phyloP scores from a whole-genome alignment of 176 grass and related monocot genomes.

The Alloteropsis semialata region DNA sequence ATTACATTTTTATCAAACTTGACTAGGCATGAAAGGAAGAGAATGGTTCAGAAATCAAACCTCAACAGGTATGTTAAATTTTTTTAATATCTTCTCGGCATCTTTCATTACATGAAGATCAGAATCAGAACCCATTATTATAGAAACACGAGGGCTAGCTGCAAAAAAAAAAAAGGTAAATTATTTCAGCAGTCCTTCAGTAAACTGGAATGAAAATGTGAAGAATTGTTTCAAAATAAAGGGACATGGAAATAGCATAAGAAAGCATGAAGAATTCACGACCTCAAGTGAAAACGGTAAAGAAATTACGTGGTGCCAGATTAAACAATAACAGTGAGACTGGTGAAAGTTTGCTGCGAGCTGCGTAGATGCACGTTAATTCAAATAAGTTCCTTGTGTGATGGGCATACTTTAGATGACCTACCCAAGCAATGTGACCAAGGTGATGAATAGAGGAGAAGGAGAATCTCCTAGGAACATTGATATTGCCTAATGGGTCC shows the following conservation, averaged over 20 bases:
- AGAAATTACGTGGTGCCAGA: background rate
- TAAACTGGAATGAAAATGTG: conserved; percentile 13
- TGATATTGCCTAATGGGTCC: background rate
- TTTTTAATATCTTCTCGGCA: conserved; percentile 56
- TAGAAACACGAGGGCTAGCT: conserved; percentile 59
- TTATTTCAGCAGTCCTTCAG: background rate
- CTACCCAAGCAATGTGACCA: background rate
- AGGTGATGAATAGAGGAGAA: background rate
- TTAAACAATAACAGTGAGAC: background rate
- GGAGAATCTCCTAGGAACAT: background rate
- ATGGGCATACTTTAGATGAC: background rate
- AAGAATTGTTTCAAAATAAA: conserved; percentile 3
- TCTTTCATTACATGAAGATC: conserved; percentile 89
- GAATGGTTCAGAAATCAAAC: conserved; percentile 40
- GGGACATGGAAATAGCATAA: background rate
- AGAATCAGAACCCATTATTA: conserved; percentile 97
- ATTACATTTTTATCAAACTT: conserved; percentile 4
- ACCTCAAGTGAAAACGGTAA: background rate
- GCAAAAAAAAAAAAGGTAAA: conserved; percentile 25
- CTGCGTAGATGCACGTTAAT: background rate
- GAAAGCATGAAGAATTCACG: background rate
- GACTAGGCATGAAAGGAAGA: conserved; percentile 7
- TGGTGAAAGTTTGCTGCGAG: background rate
- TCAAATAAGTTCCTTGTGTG: background rate
- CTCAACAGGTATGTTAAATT: conserved; percentile 74